Conservation (phyloP, 495 filamentous ascomycete species). For the Penicillium argentinense region DNA sequence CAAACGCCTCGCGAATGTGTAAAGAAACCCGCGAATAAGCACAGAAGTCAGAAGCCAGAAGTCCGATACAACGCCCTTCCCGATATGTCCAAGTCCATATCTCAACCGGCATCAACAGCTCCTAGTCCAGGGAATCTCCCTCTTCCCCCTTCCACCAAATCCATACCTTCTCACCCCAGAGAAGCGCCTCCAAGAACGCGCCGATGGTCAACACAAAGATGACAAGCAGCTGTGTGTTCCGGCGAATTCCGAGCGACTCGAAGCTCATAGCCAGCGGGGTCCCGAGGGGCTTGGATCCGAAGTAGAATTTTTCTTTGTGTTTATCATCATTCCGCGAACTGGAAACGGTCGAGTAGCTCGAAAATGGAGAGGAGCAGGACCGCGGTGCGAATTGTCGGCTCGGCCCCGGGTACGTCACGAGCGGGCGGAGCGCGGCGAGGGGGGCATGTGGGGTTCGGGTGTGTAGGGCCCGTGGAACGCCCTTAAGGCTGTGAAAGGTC, state of each 20-base stretch:
- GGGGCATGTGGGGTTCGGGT: slow-evolving; percentile 1
- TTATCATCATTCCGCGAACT: not conserved
- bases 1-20: too few species aligned
- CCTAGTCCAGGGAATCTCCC: slow-evolving; percentile 4
- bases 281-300: not conserved
- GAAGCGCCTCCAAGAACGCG: slow-evolving; percentile 3
- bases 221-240: slow-evolving; percentile 3
- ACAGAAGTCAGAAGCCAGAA: too few species aligned
- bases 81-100: too few species aligned
- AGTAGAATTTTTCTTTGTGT: not conserved
- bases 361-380: too few species aligned
- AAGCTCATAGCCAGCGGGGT: slow-evolving; percentile 9
- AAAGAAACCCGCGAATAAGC: too few species aligned
- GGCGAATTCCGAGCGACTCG: slow-evolving; percentile 6
- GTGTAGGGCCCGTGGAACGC: not conserved
- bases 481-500: slow-evolving; percentile 1
- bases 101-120: too few species aligned
- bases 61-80: too few species aligned
- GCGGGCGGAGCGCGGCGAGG: not conserved
- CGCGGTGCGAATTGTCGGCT: not conserved
- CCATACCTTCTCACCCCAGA: slow-evolving; percentile 8
- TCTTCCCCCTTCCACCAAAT: slow-evolving; percentile 9
- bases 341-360: slow-evolving; percentile 4
- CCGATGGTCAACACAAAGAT: not conserved
- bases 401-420: not conserved